These are phyloP conservation scores for Macrocybe gigantea DNA, from an alignment of 768 basidiomycete species.

Conservation along the genomic window DNA sequence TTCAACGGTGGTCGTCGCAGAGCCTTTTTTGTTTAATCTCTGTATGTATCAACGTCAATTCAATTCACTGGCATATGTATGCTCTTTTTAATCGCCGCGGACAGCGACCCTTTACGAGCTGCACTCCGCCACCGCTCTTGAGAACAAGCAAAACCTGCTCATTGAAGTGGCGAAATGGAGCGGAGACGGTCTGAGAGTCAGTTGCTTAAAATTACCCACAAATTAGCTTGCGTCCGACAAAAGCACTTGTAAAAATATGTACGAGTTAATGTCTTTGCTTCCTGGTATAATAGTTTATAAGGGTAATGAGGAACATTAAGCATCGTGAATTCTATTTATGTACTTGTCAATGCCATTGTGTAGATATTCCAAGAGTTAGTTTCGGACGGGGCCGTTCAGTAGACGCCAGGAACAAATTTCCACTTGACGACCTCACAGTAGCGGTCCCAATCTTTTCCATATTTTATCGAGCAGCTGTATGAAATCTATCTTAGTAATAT, in stretches of 20 bases:
- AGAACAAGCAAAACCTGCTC: slow-evolving; percentile 72
- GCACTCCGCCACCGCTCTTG: slow-evolving; percentile 61
- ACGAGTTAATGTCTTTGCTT: no score
- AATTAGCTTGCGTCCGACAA: slow-evolving; percentile 22
- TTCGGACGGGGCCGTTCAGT: slow-evolving; percentile 34
- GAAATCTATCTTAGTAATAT: slow-evolving; percentile 2
- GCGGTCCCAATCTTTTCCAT: slow-evolving; percentile 91
- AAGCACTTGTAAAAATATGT: no score
- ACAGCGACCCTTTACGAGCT: slow-evolving; percentile 82
- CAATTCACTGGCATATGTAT: not conserved
- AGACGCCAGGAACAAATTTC: slow-evolving; percentile 86
- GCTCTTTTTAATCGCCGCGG: not conserved
- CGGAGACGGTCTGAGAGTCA: slow-evolving; percentile 73
- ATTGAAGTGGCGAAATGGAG: slow-evolving; percentile 81
- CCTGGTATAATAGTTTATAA: no score
- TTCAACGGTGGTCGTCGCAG: slow-evolving; percentile 65
- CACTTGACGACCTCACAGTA: slow-evolving; percentile 86
- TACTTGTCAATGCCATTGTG: no score
- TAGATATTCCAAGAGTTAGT: no score
- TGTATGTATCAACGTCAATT: slow-evolving; percentile 40
- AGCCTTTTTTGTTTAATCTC: slow-evolving; percentile 82
- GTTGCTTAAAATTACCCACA: slow-evolving; percentile 75
- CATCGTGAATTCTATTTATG: no score
- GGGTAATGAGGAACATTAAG: no score
- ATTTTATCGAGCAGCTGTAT: slow-evolving; percentile 74